Evolutionary conservation across 441 rosid genomes (phyloP).

Genomic region (Adansonia madagascariensis): DNA sequence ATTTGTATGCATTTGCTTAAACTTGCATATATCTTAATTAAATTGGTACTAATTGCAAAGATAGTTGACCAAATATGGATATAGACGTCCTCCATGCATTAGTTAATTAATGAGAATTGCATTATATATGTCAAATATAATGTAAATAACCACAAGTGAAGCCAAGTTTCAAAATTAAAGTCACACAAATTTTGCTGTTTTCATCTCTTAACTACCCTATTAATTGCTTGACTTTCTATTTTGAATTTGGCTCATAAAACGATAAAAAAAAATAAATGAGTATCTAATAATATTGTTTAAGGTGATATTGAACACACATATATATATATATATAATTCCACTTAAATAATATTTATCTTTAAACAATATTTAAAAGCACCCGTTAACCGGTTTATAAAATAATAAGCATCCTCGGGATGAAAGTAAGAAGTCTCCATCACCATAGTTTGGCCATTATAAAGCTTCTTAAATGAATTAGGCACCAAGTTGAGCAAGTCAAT

Average conservation of each 20-base stretch:
- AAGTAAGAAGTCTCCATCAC: conserved; percentile 27
- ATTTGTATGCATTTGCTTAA: background rate
- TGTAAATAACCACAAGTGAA: background rate
- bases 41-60: background rate
- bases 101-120: background rate
- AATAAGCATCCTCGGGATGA: background rate
- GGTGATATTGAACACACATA: too few species aligned
- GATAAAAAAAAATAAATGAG: background rate
- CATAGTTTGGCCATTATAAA: conserved; percentile 27
- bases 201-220: background rate
- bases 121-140: background rate
- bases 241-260: background rate
- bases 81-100: too few species aligned
- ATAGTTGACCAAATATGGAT: background rate
- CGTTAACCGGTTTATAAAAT: too few species aligned
- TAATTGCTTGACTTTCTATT: background rate
- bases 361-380: too few species aligned
- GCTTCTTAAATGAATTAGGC: conserved; percentile 35
- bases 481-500: conserved; percentile 34
- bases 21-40: background rate
- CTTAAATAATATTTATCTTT: too few species aligned
- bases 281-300: too few species aligned
- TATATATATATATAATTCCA: too few species aligned
- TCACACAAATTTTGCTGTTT: background rate
- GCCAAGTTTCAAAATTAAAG: background rate